Percentiles rank a stretch among this genome's conserved stretches.
phyloP scores from a whole-genome alignment of 2,329 filamentous ascomycete genomes.

The Cladosporium sp. region DNA sequence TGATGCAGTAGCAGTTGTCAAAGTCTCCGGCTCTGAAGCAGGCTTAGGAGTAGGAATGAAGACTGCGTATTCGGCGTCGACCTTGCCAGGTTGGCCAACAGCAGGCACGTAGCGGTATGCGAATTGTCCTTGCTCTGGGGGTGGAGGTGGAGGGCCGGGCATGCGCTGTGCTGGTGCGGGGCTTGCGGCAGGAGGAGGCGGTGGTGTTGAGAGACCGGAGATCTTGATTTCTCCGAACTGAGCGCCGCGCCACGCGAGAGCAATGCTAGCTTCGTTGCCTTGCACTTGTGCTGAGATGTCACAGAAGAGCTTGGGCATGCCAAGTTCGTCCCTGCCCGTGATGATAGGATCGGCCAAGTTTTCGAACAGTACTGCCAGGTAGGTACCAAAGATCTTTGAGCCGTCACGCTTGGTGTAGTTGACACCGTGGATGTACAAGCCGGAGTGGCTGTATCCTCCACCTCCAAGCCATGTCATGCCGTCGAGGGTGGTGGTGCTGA shows the following conservation, averaged over 20 bases:
- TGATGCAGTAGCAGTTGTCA: conserved; percentile 45
- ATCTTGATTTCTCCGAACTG: conserved; percentile 39
- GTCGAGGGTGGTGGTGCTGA: conserved; percentile 42
- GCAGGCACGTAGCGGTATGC: conserved; percentile 60
- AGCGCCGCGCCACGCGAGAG: conserved; percentile 40
- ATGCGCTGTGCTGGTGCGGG: conserved; percentile 11
- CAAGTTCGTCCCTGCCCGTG: conserved; percentile 61
- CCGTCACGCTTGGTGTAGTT: conserved; percentile 57
- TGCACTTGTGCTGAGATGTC: conserved; percentile 26
- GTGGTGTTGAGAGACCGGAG: conserved; percentile 27
- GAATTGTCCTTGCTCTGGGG: conserved; percentile 53
- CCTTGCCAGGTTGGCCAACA: conserved; percentile 53
- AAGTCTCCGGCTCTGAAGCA: conserved; percentile 33
- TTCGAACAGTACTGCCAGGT: conserved; percentile 61
- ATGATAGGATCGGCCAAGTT: conserved; percentile 61
- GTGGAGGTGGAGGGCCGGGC: conserved; percentile 25
- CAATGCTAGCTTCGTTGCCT: conserved; percentile 24
- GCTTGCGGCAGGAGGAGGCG: neutral
- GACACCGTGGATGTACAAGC: conserved; percentile 65
- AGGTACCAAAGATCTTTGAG: conserved; percentile 53
- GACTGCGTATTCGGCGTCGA: conserved; percentile 58
- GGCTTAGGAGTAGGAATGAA: conserved; percentile 43
- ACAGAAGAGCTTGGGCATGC: conserved; percentile 56
- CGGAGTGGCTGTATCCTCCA: conserved; percentile 59
- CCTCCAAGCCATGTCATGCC: conserved; percentile 65